A percentile compares a stretch with the other conserved stretches of the same genome.
phyloP scores from a whole-genome alignment of 495 filamentous ascomycete species.

The Pyrenula massariospora region DNA sequence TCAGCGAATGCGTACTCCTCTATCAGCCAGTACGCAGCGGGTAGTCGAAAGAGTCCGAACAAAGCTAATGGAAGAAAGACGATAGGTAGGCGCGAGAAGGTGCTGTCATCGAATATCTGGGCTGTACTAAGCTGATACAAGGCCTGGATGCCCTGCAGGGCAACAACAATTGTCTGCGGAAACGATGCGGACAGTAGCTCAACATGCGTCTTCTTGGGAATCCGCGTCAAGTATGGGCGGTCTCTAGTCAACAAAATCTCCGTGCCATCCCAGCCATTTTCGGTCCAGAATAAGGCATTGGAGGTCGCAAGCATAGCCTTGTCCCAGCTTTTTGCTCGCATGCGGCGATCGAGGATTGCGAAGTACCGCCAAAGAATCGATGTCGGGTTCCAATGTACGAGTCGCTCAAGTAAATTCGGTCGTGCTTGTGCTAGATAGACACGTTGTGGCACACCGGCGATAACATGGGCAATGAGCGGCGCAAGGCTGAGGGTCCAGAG shows the following conservation, averaged over 20 bases:
- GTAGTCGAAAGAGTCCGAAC: constrained; percentile 3
- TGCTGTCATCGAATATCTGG: neutral
- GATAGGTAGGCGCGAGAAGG: neutral
- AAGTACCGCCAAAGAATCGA: neutral
- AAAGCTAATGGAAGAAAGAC: constrained; percentile 6
- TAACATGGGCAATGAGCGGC: constrained; percentile 16
- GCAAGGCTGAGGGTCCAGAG: constrained; percentile 18
- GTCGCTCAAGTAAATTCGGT: constrained; percentile 1
- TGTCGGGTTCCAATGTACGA: neutral
- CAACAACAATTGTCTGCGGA: neutral
- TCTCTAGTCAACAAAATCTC: neutral
- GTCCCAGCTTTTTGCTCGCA: neutral
- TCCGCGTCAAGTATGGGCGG: neutral
- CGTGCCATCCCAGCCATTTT: neutral
- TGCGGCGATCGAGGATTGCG: neutral
- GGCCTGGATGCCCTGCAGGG: neutral
- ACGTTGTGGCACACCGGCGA: constrained; percentile 9
- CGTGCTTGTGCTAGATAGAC: constrained; percentile 5
- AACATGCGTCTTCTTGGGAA: neutral
- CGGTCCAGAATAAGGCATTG: neutral
- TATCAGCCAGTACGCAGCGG: constrained; percentile 5
- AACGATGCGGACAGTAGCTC: neutral
- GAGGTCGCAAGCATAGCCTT: neutral
- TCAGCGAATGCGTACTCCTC: constrained; percentile 3
- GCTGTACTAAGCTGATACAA: neutral